These are phyloP conservation scores for Fremontodendron californicum DNA, from an alignment of 345 rosid species.

Conservation along the genomic window DNA sequence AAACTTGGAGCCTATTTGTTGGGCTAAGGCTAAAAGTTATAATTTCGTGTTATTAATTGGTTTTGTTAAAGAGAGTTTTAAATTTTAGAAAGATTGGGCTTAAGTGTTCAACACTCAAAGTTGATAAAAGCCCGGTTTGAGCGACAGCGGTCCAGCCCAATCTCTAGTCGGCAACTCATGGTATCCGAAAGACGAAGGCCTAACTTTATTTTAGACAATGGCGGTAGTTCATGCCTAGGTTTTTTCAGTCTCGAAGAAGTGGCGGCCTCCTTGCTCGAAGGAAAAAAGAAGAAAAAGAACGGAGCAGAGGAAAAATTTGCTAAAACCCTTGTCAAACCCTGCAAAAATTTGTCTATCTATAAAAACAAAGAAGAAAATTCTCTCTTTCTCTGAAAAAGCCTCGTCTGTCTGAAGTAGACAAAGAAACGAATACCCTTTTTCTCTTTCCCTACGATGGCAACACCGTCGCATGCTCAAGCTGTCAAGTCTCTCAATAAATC, in stretches of 20 bases:
- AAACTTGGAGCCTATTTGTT: too few relatives aligned
- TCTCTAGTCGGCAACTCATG: too few relatives aligned
- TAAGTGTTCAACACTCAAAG: too few relatives aligned
- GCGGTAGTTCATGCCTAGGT: background rate
- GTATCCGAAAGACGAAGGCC: too few relatives aligned
- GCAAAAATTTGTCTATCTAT: too few relatives aligned
- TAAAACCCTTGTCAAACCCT: conserved; percentile 8
- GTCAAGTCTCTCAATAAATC: conserved; percentile 84
- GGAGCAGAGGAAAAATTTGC: background rate
- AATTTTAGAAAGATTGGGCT: too few relatives aligned
- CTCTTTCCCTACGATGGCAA: conserved; percentile 33
- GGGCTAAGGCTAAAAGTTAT: too few relatives aligned
- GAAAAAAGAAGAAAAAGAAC: background rate
- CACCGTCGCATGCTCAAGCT: conserved; percentile 55
- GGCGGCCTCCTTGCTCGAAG: background rate
- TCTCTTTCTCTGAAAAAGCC: background rate
- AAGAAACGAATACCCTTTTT: background rate
- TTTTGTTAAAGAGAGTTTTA: too few relatives aligned
- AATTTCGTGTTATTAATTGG: too few relatives aligned
- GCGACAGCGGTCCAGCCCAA: too few relatives aligned
- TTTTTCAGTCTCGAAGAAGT: background rate
- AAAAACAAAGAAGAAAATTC: background rate
- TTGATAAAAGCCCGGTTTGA: too few relatives aligned
- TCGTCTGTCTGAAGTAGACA: background rate
- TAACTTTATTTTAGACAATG: background rate